Conservation (phyloP, 768 basidiomycete species). For the Agrocybe praecox region DNA sequence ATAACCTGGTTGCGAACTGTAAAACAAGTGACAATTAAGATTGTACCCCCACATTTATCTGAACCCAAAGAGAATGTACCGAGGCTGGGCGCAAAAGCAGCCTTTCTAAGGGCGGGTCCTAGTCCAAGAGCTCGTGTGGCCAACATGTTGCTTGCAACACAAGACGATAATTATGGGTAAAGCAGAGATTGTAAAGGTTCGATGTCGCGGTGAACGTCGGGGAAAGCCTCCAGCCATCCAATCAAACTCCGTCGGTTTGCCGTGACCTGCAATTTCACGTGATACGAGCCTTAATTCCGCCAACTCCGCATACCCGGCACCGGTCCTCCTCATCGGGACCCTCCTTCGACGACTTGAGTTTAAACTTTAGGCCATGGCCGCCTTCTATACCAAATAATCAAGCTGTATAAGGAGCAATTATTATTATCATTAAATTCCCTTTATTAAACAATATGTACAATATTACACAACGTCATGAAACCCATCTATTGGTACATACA, state of each 20-base stretch:
- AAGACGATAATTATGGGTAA: not conserved
- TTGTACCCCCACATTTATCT: conserved; percentile 27
- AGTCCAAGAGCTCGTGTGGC: conserved; percentile 60
- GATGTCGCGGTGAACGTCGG: conserved; percentile 22
- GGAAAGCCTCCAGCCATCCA: conserved; percentile 9
- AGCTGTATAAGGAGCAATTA: no score
- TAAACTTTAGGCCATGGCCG: no score
- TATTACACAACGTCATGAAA: no score
- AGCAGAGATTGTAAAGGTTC: not conserved
- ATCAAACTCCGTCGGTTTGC: conserved; percentile 24
- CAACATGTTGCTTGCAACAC: conserved; percentile 32
- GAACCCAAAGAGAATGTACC: conserved; percentile 26
- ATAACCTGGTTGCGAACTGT: conserved; percentile 45
- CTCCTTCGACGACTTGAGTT: no score
- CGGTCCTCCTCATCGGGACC: not conserved
- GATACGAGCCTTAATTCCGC: conserved; percentile 1
- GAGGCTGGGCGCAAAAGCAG: conserved; percentile 41
- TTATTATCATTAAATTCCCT: no score
- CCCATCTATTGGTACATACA: no score
- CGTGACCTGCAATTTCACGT: conserved; percentile 18
- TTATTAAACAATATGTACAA: no score
- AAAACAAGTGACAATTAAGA: conserved; percentile 1
- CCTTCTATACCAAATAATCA: no score
- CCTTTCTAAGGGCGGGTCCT: conserved; percentile 55
- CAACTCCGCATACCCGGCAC: not conserved